These are phyloP conservation scores for Talaromyces sp. DNA, from an alignment of 2,329 filamentous ascomycete genomes.

Conservation along the genomic window DNA sequence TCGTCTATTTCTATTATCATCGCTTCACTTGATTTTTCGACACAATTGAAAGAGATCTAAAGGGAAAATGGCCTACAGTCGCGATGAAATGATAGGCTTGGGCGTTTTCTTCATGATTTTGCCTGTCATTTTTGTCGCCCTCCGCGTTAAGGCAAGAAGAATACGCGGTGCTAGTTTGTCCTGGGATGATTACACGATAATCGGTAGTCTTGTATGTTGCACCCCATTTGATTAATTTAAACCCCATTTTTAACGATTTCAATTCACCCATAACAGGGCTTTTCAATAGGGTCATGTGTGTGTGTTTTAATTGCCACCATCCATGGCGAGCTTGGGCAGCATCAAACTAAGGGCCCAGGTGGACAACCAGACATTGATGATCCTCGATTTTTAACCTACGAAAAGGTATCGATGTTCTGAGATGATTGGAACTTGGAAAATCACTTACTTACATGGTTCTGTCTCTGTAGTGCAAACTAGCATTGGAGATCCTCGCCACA, in stretches of 20 bases:
- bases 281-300: neutral
- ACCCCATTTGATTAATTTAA: too few relatives aligned
- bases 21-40: too few relatives aligned
- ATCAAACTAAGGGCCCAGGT: neutral
- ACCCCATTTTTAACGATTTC: too few relatives aligned
- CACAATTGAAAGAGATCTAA: too few relatives aligned
- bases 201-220: neutral
- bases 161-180: neutral
- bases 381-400: neutral
- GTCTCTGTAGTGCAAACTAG: too few relatives aligned
- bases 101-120: neutral
- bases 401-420: neutral
- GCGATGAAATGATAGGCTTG: neutral
- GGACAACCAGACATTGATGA: neutral
- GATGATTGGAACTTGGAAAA: too few relatives aligned
- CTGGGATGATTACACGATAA: conserved; percentile 3
- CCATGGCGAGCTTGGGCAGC: neutral
- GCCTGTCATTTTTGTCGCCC: neutral
- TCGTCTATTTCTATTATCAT: too few relatives aligned
- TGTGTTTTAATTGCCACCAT: neutral
- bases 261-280: neutral
- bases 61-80: neutral
- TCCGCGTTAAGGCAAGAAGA: neutral
- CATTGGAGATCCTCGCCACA: too few relatives aligned
- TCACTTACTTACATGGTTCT: too few relatives aligned